Base-by-base conservation (phyloP, 257 asterid genomes). In the Striga asiatica region DNA sequence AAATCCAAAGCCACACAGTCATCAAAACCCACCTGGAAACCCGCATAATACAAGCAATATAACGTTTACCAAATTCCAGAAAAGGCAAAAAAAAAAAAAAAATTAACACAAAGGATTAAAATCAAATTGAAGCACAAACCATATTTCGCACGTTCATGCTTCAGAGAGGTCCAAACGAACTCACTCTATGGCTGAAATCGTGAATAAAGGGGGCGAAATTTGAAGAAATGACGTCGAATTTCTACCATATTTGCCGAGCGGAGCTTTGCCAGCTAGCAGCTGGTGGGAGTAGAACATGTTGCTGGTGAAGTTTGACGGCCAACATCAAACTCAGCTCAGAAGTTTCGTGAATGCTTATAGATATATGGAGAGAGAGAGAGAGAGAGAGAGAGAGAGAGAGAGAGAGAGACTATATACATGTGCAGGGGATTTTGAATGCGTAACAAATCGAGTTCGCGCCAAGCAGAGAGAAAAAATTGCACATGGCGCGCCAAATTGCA, bases 201-300 rank as follows among this genome's bases (percentile, higher is more conserved):
- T n/a, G 8, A 14, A 13, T 29, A 3, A n/a, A 8, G 6, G 14
- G 38, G 19, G 8, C 5, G 9, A 16, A 61, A 47, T 58, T 5
- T 54, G 45, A 49, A 48, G 13, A 16, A 21, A 10, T 9, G 22
- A 28, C 32, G 1, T 17, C 1, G 58, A 21, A 61, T 47, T 28
- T 39, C 34, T 64, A 89, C 95, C 95, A 89, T 78, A 85, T 85
- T 55, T 89, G 19, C 97, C 95, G 28, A 89, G 89, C 1, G 97
- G 85, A 77, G 95, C 94, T 79, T 89, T 89, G 51, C 94, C 85
- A 64, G 97, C 97, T 8, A 84, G 83, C 0, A 89, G 86, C 81
- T 78, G 91, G 52, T 81, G 94, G 32, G 98, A 86, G 78, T 83
- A 89, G 50, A 89, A 89, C 96, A 89, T 89, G 27, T 24, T 20